phyloP scores from a whole-genome alignment of 179 eudicot genomes.

The Spergularia azorica region DNA sequence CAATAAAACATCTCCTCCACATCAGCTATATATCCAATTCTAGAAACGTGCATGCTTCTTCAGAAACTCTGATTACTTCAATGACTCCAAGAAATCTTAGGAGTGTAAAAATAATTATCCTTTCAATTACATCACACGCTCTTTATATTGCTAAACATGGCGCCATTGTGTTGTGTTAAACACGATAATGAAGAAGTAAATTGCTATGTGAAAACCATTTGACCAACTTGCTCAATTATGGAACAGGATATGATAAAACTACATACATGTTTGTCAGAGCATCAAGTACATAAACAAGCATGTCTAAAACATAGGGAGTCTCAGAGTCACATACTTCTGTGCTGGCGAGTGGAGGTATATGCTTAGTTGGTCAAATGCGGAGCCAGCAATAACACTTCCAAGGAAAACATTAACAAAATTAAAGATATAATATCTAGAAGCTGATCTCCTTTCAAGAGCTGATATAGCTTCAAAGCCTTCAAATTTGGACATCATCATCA shows the following conservation, averaged over 20 bases:
- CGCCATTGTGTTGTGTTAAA: not conserved
- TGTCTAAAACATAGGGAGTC: not conserved
- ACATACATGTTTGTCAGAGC: not conserved
- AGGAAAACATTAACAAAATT: slow-evolving; percentile 88
- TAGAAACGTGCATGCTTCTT: not conserved
- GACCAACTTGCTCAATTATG: too few relatives aligned
- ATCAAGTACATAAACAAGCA: not conserved
- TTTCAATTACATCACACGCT: too few relatives aligned
- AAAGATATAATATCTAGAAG: slow-evolving; percentile 83
- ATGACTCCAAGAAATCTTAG: too few relatives aligned
- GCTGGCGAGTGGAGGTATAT: slow-evolving; percentile 54
- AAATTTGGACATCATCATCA: slow-evolving; percentile 90
- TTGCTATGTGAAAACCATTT: not conserved
- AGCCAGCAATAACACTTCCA: slow-evolving; percentile 69
- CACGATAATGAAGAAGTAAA: not conserved
- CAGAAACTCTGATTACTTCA: not conserved
- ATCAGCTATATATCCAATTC: too few relatives aligned
- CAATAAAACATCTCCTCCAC: not conserved
- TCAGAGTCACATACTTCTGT: slow-evolving; percentile 52
- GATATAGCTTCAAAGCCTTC: slow-evolving; percentile 80
- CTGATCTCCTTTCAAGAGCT: slow-evolving; percentile 78
- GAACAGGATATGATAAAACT: too few relatives aligned
- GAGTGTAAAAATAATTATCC: too few relatives aligned
- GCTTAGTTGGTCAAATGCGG: slow-evolving; percentile 76
- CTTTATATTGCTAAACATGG: too few relatives aligned